phyloP scores from a whole-genome alignment of 352 stramenopile species.

The Pythium phragmiticola region DNA sequence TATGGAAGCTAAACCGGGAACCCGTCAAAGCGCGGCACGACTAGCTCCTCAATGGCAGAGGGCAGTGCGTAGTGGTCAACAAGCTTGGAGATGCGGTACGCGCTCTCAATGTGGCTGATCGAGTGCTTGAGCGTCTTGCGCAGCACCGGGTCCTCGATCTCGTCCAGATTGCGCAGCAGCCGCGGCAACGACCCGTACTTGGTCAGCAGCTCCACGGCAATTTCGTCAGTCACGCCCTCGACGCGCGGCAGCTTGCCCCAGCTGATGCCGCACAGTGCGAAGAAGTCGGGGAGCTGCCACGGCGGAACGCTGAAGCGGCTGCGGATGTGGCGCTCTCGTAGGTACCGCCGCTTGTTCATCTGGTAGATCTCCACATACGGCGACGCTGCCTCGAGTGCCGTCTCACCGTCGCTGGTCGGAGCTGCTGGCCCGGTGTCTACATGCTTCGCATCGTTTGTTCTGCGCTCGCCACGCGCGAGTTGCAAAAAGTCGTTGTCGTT shows the following conservation, averaged over 20 bases:
- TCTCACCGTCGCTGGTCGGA: neutral
- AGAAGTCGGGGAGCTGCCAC: constrained; percentile 52
- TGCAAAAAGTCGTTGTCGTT: constrained; percentile 44
- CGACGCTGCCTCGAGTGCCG: neutral
- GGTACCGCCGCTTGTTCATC: constrained; percentile 65
- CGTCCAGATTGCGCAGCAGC: constrained; percentile 65
- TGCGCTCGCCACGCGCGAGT: constrained; percentile 23
- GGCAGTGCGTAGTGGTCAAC: constrained; percentile 50
- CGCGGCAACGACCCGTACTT: constrained; percentile 54
- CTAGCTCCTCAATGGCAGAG: constrained; percentile 45
- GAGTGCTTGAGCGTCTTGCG: constrained; percentile 63
- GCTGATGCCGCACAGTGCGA: constrained; percentile 62
- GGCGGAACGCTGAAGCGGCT: constrained; percentile 48
- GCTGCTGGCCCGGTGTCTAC: too few species aligned
- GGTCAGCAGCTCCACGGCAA: constrained; percentile 61
- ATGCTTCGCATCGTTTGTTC: neutral
- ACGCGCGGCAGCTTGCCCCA: constrained; percentile 71
- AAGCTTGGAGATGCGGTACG: constrained; percentile 76
- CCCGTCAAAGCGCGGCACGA: constrained; percentile 31
- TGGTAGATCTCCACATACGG: constrained; percentile 68
- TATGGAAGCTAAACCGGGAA: constrained; percentile 8
- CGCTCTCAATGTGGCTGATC: constrained; percentile 77
- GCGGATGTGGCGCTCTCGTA: constrained; percentile 58
- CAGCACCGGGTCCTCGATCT: constrained; percentile 47
- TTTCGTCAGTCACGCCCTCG: constrained; percentile 48